Percentiles rank a stretch among this genome's conserved stretches.
Conservation (phyloP, 1,284 basidiomycete genomes). For the Ganoderma meredithae region DNA sequence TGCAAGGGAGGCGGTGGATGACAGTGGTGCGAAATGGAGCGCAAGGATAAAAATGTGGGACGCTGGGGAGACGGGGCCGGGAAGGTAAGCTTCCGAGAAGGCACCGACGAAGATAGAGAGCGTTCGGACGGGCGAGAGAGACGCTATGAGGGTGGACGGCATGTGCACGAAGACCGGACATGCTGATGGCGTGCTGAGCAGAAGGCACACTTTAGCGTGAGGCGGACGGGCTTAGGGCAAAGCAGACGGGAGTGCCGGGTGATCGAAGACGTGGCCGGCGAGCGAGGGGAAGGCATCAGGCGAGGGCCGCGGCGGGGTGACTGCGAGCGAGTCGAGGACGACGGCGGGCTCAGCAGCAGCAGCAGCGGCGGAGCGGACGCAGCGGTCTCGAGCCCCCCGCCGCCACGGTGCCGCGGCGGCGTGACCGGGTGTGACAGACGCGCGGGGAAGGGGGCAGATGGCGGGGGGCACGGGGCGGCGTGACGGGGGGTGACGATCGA, state of each 20-base stretch:
- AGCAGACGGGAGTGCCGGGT: neutral
- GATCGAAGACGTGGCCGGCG: slow-evolving; percentile 2
- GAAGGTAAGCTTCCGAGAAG: slow-evolving; percentile 21
- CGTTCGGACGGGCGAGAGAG: slow-evolving; percentile 17
- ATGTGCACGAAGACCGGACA: slow-evolving; percentile 14
- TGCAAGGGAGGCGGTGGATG: slow-evolving; percentile 20
- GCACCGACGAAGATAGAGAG: slow-evolving; percentile 20
- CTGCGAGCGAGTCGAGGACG: slow-evolving; percentile 14
- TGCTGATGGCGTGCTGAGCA: slow-evolving; percentile 24
- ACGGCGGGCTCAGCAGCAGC: slow-evolving; percentile 12
- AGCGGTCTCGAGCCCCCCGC: neutral
- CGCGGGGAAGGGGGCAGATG: slow-evolving; percentile 5
- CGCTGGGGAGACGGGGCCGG: slow-evolving; percentile 23
- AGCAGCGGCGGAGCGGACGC: slow-evolving; percentile 7
- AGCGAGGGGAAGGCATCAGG: neutral
- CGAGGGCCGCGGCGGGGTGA: slow-evolving; percentile 4
- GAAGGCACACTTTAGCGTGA: slow-evolving; percentile 10
- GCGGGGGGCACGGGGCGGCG: slow-evolving; percentile 3
- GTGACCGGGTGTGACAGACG: slow-evolving; percentile 13
- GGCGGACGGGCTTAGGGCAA: slow-evolving; percentile 4
- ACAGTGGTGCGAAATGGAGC: slow-evolving; percentile 25
- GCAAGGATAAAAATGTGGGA: slow-evolving; percentile 18
- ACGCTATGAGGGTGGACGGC: slow-evolving; percentile 6
- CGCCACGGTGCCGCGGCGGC: slow-evolving; percentile 22
- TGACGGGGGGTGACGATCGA: slow-evolving; percentile 30